Evolutionary conservation across 2,329 filamentous ascomycete species (phyloP).

Genomic region (Didymella lethalis): DNA sequence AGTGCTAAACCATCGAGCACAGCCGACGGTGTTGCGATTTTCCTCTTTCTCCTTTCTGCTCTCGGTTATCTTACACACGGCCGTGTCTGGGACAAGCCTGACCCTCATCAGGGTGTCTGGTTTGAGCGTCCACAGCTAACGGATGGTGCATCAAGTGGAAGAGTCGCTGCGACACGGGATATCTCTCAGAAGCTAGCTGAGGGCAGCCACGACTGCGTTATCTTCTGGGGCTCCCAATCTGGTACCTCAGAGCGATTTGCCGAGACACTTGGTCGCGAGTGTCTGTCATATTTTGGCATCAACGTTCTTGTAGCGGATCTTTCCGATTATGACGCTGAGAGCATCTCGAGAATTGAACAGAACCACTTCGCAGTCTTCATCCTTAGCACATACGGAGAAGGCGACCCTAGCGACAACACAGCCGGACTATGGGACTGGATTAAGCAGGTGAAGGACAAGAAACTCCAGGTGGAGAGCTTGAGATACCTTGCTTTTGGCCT

Average conservation of each 20-base stretch:
- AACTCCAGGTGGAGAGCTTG: constrained; percentile 37
- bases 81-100: constrained; percentile 57
- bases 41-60: constrained; percentile 48
- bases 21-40: constrained; percentile 50
- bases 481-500: constrained; percentile 55
- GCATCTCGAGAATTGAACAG: constrained; percentile 42
- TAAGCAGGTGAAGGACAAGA: constrained; percentile 35
- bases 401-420: constrained; percentile 52
- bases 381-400: constrained; percentile 51
- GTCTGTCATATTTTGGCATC: constrained; percentile 52
- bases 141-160: constrained; percentile 35
- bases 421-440: constrained; percentile 48
- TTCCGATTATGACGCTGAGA: constrained; percentile 58
- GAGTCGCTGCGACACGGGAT: constrained; percentile 51
- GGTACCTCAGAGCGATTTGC: constrained; percentile 58
- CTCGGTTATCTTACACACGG: constrained; percentile 55
- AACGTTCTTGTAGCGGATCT: constrained; percentile 55
- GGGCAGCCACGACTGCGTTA: constrained; percentile 45
- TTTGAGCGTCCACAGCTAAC: constrained; percentile 60
- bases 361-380: constrained; percentile 47
- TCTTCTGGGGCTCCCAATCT: constrained; percentile 61
- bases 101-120: constrained; percentile 59
- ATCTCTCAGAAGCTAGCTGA: constrained; percentile 56
- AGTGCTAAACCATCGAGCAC: constrained; percentile 44
- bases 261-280: constrained; percentile 52